These are phyloP conservation scores for Saturnispora silvae DNA, from an alignment of 805 yeast genomes.

Conservation along the genomic window DNA sequence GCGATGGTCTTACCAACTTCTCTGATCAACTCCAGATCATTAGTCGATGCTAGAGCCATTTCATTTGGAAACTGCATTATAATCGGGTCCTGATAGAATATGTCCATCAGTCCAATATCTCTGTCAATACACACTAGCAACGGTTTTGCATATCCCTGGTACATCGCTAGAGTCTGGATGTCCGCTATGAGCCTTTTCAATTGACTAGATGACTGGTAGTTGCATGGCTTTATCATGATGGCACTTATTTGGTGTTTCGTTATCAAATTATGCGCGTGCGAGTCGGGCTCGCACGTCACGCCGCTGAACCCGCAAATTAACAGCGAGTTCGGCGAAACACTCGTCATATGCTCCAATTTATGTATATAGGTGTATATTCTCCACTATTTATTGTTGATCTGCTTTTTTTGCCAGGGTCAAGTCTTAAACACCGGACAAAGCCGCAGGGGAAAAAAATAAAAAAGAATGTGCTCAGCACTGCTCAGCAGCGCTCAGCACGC, in stretches of 20 bases:
- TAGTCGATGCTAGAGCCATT: slow-evolving; percentile 52
- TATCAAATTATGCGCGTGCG: slow-evolving; percentile 41
- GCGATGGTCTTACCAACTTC: slow-evolving; percentile 46
- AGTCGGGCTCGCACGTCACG: slow-evolving; percentile 33
- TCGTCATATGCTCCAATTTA: too few relatives aligned
- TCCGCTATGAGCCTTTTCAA: slow-evolving; percentile 40
- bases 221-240: slow-evolving; percentile 41
- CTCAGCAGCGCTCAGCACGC: too few relatives aligned
- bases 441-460: too few relatives aligned
- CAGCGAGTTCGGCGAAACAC: too few relatives aligned
- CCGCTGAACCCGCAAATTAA: slow-evolving; percentile 57
- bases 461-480: too few relatives aligned
- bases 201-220: slow-evolving; percentile 39
- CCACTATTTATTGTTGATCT: too few relatives aligned
- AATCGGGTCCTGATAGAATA: slow-evolving; percentile 40
- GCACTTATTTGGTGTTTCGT: slow-evolving; percentile 41
- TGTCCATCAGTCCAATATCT: slow-evolving; percentile 55
- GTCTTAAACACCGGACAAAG: too few relatives aligned
- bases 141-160: slow-evolving; percentile 41
- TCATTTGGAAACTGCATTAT: slow-evolving; percentile 55
- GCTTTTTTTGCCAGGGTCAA: too few relatives aligned
- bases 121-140: slow-evolving; percentile 49
- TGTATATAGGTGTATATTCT: too few relatives aligned
- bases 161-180: slow-evolving; percentile 42
- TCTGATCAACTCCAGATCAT: slow-evolving; percentile 37